Percentiles rank a stretch among this genome's conserved stretches.
Evolutionary conservation across 1,139 yeast genomes (phyloP).

Genomic region (Pichia sp.): DNA sequence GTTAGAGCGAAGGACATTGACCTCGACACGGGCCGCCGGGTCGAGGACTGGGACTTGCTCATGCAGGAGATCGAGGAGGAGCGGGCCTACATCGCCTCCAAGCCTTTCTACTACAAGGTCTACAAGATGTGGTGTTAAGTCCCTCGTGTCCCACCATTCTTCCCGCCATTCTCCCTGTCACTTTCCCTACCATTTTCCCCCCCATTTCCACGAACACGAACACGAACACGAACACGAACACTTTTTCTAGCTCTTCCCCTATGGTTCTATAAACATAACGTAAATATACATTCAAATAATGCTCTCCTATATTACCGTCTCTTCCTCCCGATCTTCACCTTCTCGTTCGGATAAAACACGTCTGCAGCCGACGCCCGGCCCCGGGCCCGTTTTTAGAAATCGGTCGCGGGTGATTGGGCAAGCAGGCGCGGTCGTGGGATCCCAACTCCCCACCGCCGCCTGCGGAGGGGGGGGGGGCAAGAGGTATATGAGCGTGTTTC

Average conservation of each 20-base stretch:
- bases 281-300: too few relatives aligned
- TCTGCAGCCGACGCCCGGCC: not conserved
- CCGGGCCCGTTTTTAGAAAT: not conserved
- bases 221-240: too few relatives aligned
- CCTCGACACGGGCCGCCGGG: conserved; percentile 60
- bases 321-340: not conserved
- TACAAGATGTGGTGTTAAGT: conserved; percentile 49
- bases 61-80: conserved; percentile 59
- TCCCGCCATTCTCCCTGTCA: not conserved
- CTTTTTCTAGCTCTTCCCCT: too few relatives aligned
- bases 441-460: too few relatives aligned
- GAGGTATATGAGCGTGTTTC: too few relatives aligned
- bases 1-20: conserved; percentile 49
- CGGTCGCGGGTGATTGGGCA: conserved; percentile 7
- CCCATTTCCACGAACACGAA: too few relatives aligned
- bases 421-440: not conserved
- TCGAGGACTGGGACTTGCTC: conserved; percentile 53
- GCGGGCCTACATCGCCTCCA: conserved; percentile 42
- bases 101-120: conserved; percentile 45
- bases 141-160: not conserved
- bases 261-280: too few relatives aligned
- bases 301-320: not conserved
- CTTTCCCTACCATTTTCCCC: not conserved
- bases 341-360: conserved; percentile 2
- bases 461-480: too few relatives aligned